These are phyloP conservation scores for Suillus alpinus DNA, from an alignment of 768 basidiomycete species.

Conservation along the genomic window DNA sequence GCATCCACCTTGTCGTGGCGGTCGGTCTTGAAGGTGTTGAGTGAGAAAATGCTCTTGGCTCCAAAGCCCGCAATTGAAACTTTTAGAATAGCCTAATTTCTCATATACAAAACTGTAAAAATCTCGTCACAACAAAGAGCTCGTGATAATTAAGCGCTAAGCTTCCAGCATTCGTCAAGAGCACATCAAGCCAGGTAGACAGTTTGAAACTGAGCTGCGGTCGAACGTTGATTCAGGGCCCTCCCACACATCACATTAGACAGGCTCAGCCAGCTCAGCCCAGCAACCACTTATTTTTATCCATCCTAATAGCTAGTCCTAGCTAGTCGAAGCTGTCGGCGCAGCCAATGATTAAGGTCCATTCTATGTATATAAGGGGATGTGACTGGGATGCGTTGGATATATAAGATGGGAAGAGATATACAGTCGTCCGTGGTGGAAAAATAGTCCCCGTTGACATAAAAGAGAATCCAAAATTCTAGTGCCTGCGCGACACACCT, in stretches of 20 bases:
- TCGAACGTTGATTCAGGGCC: background rate
- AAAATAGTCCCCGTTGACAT: constrained; percentile 1
- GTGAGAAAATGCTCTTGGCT: constrained; percentile 5
- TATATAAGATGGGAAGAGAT: constrained; percentile 10
- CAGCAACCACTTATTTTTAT: background rate
- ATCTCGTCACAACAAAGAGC: background rate
- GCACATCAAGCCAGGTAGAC: background rate
- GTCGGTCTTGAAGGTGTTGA: background rate
- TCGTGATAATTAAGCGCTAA: background rate
- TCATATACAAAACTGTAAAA: background rate
- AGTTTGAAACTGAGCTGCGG: background rate
- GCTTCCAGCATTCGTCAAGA: background rate
- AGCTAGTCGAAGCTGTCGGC: background rate
- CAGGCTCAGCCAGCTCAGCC: too few species aligned
- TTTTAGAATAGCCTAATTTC: background rate
- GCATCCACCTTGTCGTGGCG: constrained; percentile 11
- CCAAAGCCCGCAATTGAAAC: background rate
- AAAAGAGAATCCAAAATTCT: constrained; percentile 24
- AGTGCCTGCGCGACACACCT: background rate
- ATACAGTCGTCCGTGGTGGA: constrained; percentile 4
- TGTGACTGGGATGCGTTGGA: background rate
- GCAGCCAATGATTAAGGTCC: constrained; percentile 1
- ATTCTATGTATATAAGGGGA: constrained; percentile 9
- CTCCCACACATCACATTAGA: too few species aligned
- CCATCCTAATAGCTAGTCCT: background rate